Evolutionary conservation across 1,284 basidiomycete species (phyloP).

Genomic region (Leccinum pachyderme): DNA sequence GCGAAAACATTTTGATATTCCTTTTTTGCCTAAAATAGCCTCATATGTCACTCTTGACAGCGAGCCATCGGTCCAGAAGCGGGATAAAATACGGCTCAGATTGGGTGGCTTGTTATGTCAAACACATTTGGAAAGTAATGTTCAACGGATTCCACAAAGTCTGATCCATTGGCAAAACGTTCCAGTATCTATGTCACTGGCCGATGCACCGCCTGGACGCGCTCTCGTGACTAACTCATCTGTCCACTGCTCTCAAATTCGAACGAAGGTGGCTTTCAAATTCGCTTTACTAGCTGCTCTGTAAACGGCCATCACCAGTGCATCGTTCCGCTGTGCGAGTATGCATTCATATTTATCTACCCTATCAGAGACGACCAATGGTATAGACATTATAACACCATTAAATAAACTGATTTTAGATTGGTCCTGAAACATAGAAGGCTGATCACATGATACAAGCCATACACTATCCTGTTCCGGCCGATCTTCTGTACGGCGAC

Average conservation of each 20-base stretch:
- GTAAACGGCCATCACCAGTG: conserved; percentile 26
- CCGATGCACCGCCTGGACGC: not conserved
- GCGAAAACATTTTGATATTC: not conserved
- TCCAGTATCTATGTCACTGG: not conserved
- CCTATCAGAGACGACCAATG: not conserved
- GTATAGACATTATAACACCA: not conserved
- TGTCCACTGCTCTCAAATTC: not conserved
- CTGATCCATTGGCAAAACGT: not conserved
- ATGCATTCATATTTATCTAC: conserved; percentile 69
- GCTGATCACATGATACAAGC: not conserved
- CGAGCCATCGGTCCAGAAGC: not conserved
- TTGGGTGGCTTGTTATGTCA: not conserved
- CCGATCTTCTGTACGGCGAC: conserved; percentile 87
- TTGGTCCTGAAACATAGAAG: not conserved
- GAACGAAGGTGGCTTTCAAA: not conserved
- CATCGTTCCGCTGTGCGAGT: conserved; percentile 84
- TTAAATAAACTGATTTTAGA: not conserved
- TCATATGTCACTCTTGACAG: not conserved
- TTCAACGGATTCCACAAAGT: not conserved
- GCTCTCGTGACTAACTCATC: not conserved
- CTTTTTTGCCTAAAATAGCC: not conserved
- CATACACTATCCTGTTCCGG: not conserved
- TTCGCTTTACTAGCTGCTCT: not conserved
- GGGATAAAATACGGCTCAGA: not conserved
- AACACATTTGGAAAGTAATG: not conserved